Evolutionary conservation across 73 alveolate genomes (phyloP), one percentile per base, ranked within the genome.

Genomic region (Paramecium caudatum): DNA sequence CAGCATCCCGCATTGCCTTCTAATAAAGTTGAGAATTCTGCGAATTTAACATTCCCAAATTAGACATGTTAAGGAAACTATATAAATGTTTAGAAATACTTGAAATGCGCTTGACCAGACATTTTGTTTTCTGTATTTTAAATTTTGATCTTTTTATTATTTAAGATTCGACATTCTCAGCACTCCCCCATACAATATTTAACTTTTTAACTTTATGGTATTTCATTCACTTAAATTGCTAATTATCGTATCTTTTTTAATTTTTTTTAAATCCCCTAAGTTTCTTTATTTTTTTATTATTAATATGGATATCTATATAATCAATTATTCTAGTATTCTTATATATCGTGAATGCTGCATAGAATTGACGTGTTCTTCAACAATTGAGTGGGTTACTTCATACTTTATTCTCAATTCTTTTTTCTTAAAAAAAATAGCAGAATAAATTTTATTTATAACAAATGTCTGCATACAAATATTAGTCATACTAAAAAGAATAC

Each of bases 191-290:
- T 55, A 7, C 45, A 27, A 27, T 27, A 55, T 55, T 55, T 55
- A 55, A 55, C 80, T 55, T 55, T 55, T 55, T 55, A 55, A 55
- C 80, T 55, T 55, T 55, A 5, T 55, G 80, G 80, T 55, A 55
- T 55, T 55, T 55, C n/a, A n/a, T n/a, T 27, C 80, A 55, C 23
- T 55, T 55, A 27, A 55, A 55, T 37, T 55, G 80, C n/a, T n/a
- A n/a, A 23, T 16, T 55, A 43, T 55, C 80, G 80, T 55, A 55
- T 55, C 80, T 55, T 55, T 55, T 55, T 55, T 55, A 55, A 55
- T 55, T 55, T 55, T 55, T 55, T 55, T 55, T 19, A 55, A 55
- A 55, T 55, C 45, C 80, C 80, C 80, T 55, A 27, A 55, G 23
- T 55, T 55, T 27, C 46, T 55, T 37, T 55, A 27, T 55, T 43